Percentiles rank a stretch among this genome's conserved stretches.
Evolutionary conservation across 257 asterid genomes (phyloP).

Genomic region (Nicotiana noctiflora): DNA sequence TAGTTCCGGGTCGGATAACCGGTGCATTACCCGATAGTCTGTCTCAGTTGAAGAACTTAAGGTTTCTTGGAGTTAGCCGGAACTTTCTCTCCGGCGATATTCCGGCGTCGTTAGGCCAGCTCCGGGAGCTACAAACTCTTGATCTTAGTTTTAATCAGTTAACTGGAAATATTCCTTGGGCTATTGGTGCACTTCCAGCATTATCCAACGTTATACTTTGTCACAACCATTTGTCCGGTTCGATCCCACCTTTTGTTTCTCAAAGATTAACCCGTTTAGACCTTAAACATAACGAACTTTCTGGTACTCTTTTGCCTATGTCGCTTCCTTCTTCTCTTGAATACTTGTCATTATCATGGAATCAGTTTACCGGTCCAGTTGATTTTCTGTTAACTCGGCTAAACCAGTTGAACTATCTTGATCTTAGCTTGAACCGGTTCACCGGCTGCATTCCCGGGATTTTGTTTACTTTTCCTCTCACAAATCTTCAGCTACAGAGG

Average conservation of each 20-base stretch:
- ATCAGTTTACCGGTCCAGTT: slow-evolving; percentile 64
- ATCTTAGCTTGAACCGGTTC: slow-evolving; percentile 75
- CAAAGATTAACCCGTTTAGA: slow-evolving; percentile 65
- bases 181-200: slow-evolving; percentile 39
- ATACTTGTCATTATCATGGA: slow-evolving; percentile 72
- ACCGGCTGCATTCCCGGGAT: slow-evolving; percentile 59
- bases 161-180: slow-evolving; percentile 46
- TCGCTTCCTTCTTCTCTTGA: slow-evolving; percentile 66
- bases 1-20: slow-evolving; percentile 65
- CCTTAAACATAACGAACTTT: slow-evolving; percentile 62
- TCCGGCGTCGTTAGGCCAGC: slow-evolving; percentile 48
- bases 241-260: slow-evolving; percentile 58
- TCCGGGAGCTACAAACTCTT: slow-evolving; percentile 46
- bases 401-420: slow-evolving; percentile 54
- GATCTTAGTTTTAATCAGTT: slow-evolving; percentile 80
- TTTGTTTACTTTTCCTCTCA: slow-evolving; percentile 51
- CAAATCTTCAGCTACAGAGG: slow-evolving; percentile 67
- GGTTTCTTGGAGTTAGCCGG: slow-evolving; percentile 51
- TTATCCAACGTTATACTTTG: slow-evolving; percentile 47
- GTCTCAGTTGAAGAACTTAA: slow-evolving; percentile 34
- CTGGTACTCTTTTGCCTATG: slow-evolving; percentile 49
- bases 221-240: slow-evolving; percentile 56
- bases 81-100: slow-evolving; percentile 53
- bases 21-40: slow-evolving; percentile 48
- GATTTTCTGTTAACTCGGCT: slow-evolving; percentile 38